Evolutionary conservation across 441 rosid species (phyloP).

Genomic region (Eutrema salsugineum): DNA sequence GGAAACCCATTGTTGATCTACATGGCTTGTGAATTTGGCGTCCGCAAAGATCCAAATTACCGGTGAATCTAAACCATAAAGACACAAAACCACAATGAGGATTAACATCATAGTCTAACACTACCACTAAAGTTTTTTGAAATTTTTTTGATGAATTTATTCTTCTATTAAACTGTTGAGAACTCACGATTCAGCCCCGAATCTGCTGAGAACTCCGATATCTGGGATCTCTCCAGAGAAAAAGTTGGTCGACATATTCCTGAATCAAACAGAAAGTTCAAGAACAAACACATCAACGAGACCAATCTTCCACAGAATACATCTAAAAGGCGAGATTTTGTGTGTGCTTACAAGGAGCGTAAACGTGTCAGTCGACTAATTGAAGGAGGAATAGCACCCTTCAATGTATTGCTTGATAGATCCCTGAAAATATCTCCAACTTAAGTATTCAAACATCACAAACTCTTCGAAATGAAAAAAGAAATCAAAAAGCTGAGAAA

Average conservation of each 20-base stretch:
- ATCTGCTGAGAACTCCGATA: slow-evolving; percentile 73
- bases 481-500: background rate
- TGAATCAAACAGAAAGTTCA: slow-evolving; percentile 26
- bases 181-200: slow-evolving; percentile 75
- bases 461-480: background rate
- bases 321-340: background rate
- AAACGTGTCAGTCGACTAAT: slow-evolving; percentile 64
- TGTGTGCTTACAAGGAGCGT: slow-evolving; percentile 61
- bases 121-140: background rate
- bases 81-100: background rate
- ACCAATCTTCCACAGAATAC: background rate
- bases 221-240: slow-evolving; percentile 96
- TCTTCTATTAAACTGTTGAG: no score
- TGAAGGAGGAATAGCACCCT: slow-evolving; percentile 86
- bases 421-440: slow-evolving; percentile 49
- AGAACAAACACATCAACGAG: background rate
- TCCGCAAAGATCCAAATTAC: slow-evolving; percentile 90
- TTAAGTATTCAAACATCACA: background rate
- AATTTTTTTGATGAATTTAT: no score
- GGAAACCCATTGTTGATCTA: slow-evolving; percentile 90
- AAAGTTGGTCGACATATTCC: slow-evolving; percentile 88
- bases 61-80: slow-evolving; percentile 54
- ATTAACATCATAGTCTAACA: background rate
- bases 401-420: slow-evolving; percentile 82
- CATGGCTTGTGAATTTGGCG: slow-evolving; percentile 89